Evolutionary conservation across 164 flowering plant species (phyloP), one percentile per base, ranked within the genome.

Genomic region (Berberis thunbergii): DNA sequence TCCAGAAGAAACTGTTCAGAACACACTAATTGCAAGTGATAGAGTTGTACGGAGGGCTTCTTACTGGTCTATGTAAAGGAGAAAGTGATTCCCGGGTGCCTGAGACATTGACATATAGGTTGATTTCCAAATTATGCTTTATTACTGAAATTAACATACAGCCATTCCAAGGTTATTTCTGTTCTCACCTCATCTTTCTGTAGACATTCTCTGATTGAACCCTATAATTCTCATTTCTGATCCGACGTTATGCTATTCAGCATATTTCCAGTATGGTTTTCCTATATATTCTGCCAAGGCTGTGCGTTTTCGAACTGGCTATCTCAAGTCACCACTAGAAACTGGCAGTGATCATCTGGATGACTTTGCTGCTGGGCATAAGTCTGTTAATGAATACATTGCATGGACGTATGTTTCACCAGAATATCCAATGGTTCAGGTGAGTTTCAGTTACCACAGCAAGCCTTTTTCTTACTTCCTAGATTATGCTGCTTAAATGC

Each of bases 61-160:
- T 43, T 94, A 91, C 75, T 94, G 98, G 98, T 94, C 97, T 13
- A 94, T n/a, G 98, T 75, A 68, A 74, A 76, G 98, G 98, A 57
- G 74, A 79, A 64, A 65, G 72, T 43, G 72, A 88, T 63, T 81
- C 87, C 42, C 63, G 62, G 2, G 80, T 76, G 63, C 83, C 96
- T 11, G 97, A 94, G 77, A 81, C 73, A n/a, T 73, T 94, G 11
- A 70, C 81, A 2, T 94, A 88, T 59, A 78, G 73, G 52, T 66
- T 94, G 69, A 55, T 45, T 5, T 67, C 82, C 54, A 70, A 80
- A 54, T 45, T 94, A 43, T 84, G 91, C 74, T 67, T 87, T 69
- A 60, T 94, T 63, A 68, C 80, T 61, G 96, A 91, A 76, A 75
- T 94, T 69, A 69, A 72, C 65, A 63, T 91, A 9, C 84, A 72